Evolutionary conservation across 1,139 yeast species (phyloP), one percentile per base, ranked within the genome.

Genomic region (Candida tunisiensis): DNA sequence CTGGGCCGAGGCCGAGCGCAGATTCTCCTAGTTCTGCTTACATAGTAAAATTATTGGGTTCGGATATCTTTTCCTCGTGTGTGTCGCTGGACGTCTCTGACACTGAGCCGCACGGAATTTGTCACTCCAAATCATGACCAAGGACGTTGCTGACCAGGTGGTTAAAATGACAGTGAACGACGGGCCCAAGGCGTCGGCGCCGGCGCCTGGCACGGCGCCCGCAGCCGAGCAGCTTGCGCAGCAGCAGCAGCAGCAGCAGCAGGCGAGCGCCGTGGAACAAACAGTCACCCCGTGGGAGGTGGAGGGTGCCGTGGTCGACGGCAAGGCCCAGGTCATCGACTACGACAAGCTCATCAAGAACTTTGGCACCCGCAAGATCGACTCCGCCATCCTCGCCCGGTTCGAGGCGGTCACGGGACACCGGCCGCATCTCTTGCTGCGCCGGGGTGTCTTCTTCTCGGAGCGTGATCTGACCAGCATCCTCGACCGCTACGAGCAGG

Each of bases 201-300:
- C n/a, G n/a, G n/a, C n/a, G n/a, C n/a, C n/a, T n/a, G n/a, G n/a
- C n/a, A n/a, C n/a, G n/a, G n/a, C n/a, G n/a, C n/a, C n/a, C n/a
- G n/a, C n/a, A n/a, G n/a, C n/a, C n/a, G n/a, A n/a, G n/a, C n/a
- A n/a, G n/a, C n/a, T n/a, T n/a, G n/a, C n/a, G n/a, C n/a, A n/a
- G n/a, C n/a, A n/a, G n/a, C n/a, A 20, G 9, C 21, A 19, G 6
- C 14, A 10, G 14, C n/a, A n/a, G n/a, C 22, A 10, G 22, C 14
- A 20, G 14, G 14, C n/a, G 5, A 10, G n/a, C 8, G 9, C 19
- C 19, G 19, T 10, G 4, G 49, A 38, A 14, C 64, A 64, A 25
- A 85, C 71, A 31, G 69, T 91, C 39, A 91, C 98, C 1, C 98
- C 98, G 25, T 88, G 98, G 96, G 96, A 88, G 49, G 99, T 91